Conservation (phyloP, 495 filamentous ascomycete species). For the Penicillium paxilli region DNA sequence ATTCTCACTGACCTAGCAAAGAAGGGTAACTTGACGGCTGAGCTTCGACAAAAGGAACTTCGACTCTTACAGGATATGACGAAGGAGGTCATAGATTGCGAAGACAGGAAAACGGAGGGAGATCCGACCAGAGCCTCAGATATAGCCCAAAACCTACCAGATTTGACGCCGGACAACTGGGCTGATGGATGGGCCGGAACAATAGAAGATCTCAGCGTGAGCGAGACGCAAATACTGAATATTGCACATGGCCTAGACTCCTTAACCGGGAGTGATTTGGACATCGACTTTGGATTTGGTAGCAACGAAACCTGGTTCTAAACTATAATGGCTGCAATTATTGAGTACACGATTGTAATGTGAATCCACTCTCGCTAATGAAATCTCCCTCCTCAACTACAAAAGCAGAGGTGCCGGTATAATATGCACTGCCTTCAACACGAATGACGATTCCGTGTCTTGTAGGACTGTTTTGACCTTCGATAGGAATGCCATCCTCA, state of each 20-base stretch:
- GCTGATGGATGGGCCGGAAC: background rate
- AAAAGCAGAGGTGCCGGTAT: constrained; percentile 13
- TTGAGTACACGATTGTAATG: background rate
- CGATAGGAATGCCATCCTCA: background rate
- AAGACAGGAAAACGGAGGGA: background rate
- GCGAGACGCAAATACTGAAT: background rate
- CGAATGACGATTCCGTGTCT: background rate
- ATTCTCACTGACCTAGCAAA: background rate
- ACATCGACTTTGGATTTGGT: background rate
- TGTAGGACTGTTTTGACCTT: background rate
- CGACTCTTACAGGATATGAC: background rate
- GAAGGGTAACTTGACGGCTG: too few species aligned
- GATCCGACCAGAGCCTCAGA: background rate
- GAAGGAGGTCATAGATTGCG: background rate
- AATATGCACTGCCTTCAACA: constrained; percentile 19
- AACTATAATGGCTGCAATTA: background rate
- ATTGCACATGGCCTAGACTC: background rate
- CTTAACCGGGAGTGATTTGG: background rate
- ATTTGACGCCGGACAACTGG: background rate
- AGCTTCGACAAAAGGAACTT: too few species aligned
- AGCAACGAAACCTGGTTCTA: background rate
- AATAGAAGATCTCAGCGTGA: background rate
- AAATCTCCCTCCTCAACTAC: constrained; percentile 14
- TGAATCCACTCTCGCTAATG: constrained; percentile 11
- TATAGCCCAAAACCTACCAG: background rate